Evolutionary conservation across 139 green algal genomes (phyloP).

Genomic region (Tetradesmus obliquus): DNA sequence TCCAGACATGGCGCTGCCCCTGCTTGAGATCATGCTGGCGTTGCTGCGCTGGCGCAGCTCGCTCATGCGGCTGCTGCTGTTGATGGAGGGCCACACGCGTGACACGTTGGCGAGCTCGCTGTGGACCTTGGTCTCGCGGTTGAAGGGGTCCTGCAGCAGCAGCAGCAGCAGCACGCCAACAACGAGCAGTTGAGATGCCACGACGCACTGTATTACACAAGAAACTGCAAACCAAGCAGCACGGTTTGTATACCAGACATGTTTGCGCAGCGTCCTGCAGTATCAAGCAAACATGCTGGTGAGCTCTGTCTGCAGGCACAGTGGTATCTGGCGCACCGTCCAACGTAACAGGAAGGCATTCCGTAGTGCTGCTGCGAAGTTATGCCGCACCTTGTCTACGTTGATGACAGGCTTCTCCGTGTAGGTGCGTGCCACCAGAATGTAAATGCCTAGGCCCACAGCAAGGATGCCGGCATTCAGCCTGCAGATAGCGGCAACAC

Average conservation of each 20-base stretch:
- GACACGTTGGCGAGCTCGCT: conserved; percentile 44
- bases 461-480: conserved; percentile 45
- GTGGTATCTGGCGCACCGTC: too few species aligned
- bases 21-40: not conserved
- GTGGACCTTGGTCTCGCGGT: conserved; percentile 15
- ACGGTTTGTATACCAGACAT: too few species aligned
- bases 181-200: not conserved
- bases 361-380: not conserved
- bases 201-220: too few species aligned
- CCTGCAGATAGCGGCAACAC: conserved; percentile 7
- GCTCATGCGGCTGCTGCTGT: conserved; percentile 31
- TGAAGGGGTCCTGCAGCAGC: conserved; percentile 35
- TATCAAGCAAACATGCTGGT: too few species aligned
- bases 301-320: too few species aligned
- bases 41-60: conserved; percentile 35
- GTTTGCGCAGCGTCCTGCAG: too few species aligned
- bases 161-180: not conserved
- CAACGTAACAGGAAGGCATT: too few species aligned
- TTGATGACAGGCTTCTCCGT: conserved; percentile 33
- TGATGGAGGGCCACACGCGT: conserved; percentile 27
- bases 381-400: not conserved
- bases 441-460: conserved; percentile 15
- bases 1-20: not conserved
- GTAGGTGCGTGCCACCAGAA: conserved; percentile 23
- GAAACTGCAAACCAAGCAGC: too few species aligned